Conservation (phyloP, 2,329 filamentous ascomycete genomes). For the Colletotrichum sp. region DNA sequence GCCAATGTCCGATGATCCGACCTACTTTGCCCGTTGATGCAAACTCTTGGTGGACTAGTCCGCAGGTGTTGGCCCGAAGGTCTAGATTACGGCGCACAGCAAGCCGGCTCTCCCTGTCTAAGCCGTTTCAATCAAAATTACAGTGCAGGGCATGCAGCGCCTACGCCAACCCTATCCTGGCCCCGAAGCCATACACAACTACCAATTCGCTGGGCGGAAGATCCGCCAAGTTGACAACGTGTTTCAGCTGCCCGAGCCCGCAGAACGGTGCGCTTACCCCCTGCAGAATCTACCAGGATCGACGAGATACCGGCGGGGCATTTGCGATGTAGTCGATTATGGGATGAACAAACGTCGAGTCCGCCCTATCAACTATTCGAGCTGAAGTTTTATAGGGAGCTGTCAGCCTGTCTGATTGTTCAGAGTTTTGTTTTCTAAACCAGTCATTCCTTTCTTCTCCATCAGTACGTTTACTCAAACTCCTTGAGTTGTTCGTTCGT, state of each 20-base stretch:
- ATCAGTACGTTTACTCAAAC: neutral
- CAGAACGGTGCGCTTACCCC: neutral
- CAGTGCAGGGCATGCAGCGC: neutral
- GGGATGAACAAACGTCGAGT: neutral
- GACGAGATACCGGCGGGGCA: neutral
- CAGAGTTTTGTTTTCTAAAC: neutral
- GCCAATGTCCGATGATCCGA: neutral
- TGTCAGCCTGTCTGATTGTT: neutral
- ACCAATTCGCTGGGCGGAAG: neutral
- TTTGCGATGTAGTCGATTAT: neutral
- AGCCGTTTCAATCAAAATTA: conserved; percentile 10
- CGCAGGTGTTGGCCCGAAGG: neutral
- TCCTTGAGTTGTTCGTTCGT: neutral
- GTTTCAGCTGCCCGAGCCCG: conserved; percentile 3
- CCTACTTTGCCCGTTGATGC: conserved; percentile 8
- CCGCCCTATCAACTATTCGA: neutral
- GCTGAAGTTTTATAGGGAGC: neutral
- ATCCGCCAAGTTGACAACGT: neutral
- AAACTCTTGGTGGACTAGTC: neutral
- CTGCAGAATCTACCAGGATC: neutral
- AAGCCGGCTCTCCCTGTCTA: neutral
- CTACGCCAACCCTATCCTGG: neutral
- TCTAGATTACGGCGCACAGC: neutral
- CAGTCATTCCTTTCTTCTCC: neutral
- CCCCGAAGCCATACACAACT: neutral